phyloP scores from a whole-genome alignment of 306 rosid genomes.

The Cucumis melo region DNA sequence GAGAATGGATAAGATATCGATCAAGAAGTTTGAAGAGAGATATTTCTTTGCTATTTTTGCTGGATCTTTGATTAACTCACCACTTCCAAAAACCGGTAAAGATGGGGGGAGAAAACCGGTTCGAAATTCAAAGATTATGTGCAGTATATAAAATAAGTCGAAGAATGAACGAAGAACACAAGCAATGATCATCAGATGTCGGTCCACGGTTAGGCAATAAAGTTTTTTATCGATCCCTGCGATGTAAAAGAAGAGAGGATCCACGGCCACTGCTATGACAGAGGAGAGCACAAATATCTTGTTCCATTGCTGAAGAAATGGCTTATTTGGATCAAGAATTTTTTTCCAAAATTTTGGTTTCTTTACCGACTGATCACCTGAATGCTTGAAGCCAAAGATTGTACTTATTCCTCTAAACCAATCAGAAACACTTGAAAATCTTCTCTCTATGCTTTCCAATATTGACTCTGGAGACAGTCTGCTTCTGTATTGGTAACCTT shows the following conservation, averaged over 20 bases:
- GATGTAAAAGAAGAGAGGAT: constrained; percentile 68
- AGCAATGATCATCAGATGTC: constrained; percentile 25
- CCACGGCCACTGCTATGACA: constrained; percentile 64
- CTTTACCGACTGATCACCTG: constrained; percentile 14
- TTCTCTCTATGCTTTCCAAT: constrained; percentile 11
- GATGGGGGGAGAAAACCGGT: constrained; percentile 82
- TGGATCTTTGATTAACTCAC: constrained; percentile 43
- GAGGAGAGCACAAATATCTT: constrained; percentile 63
- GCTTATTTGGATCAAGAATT: constrained; percentile 68
- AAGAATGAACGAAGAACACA: constrained; percentile 65
- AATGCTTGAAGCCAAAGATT: constrained; percentile 4
- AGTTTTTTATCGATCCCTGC: constrained; percentile 17
- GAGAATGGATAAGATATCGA: constrained; percentile 66
- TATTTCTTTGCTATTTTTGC: constrained; percentile 53
- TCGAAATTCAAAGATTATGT: constrained; percentile 57
- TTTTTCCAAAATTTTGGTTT: constrained; percentile 14
- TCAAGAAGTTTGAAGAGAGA: constrained; percentile 42
- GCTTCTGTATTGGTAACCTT: constrained; percentile 13
- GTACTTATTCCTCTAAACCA: constrained; percentile 8
- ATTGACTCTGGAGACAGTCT: constrained; percentile 17
- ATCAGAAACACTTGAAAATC: constrained; percentile 14
- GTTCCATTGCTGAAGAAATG: constrained; percentile 74
- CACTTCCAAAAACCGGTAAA: constrained; percentile 81
- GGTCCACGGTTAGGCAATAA: constrained; percentile 30
- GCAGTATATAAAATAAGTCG: constrained; percentile 64